phyloP scores from a whole-genome alignment of 2,329 filamentous ascomycete species.

The Alternaria alternata region DNA sequence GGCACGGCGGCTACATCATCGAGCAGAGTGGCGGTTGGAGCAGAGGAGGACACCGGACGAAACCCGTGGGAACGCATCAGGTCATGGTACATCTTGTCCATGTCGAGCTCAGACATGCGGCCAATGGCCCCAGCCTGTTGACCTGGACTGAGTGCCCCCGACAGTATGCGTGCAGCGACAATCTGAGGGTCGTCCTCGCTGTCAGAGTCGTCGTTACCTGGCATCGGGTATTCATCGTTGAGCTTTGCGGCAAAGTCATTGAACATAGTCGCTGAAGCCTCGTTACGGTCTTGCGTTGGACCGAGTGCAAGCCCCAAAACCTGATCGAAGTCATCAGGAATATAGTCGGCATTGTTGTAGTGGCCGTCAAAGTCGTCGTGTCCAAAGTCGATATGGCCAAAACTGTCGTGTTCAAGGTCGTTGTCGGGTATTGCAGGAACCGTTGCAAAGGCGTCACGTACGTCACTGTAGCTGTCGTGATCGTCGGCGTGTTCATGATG shows the following conservation, averaged over 20 bases:
- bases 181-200: neutral
- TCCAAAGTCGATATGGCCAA: neutral
- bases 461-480: neutral
- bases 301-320: neutral
- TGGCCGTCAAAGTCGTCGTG: neutral
- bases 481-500: neutral
- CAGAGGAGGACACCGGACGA: neutral
- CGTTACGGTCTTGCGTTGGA: neutral
- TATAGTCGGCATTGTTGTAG: neutral
- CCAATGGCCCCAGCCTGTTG: neutral
- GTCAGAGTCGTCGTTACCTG: neutral
- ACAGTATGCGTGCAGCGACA: neutral
- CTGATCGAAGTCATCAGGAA: neutral
- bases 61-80: constrained; percentile 3
- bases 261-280: neutral
- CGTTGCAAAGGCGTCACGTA: neutral
- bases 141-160: neutral
- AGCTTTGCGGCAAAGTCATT: neutral
- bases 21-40: neutral
- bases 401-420: neutral
- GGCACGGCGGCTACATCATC: neutral
- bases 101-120: neutral
- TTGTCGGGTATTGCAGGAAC: neutral
- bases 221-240: neutral
- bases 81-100: neutral